Conservation (phyloP, 2,329 filamentous ascomycete species). For the Diplodia scrobiculata region DNA sequence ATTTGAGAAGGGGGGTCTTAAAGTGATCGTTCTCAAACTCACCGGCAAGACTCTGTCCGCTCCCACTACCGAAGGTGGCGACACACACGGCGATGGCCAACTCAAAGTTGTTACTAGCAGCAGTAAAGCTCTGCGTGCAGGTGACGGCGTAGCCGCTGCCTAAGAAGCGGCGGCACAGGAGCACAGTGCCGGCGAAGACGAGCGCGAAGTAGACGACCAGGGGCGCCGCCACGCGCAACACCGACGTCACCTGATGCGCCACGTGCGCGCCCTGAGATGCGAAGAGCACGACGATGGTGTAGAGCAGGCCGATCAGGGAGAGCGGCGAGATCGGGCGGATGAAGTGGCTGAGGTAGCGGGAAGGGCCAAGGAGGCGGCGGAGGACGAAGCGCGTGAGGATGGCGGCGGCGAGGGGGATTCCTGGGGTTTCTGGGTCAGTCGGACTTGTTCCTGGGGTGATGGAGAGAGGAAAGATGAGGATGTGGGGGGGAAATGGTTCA, state of each 20-base stretch:
- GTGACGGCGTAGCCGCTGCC: constrained; percentile 73
- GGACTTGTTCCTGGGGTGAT: constrained; percentile 47
- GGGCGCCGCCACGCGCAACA: constrained; percentile 78
- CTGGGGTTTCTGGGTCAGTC: not conserved
- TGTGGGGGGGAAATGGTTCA: no score
- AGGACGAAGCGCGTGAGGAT: constrained; percentile 71
- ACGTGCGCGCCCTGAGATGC: constrained; percentile 76
- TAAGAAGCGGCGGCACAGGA: constrained; percentile 58
- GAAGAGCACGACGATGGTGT: constrained; percentile 84
- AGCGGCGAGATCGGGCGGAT: constrained; percentile 69
- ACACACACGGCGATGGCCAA: constrained; percentile 86
- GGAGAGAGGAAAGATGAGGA: no score
- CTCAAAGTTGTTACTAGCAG: constrained; percentile 92
- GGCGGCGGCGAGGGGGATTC: constrained; percentile 78
- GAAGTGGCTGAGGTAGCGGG: constrained; percentile 70
- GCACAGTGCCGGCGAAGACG: constrained; percentile 68
- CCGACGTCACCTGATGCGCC: constrained; percentile 79
- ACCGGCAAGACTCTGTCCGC: constrained; percentile 60
- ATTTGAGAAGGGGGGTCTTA: constrained; percentile 53
- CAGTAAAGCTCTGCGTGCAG: constrained; percentile 81
- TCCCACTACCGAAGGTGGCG: constrained; percentile 67
- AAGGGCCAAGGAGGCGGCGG: constrained; percentile 56
- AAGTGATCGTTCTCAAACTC: constrained; percentile 58
- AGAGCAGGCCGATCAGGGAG: constrained; percentile 80
- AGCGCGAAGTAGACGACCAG: constrained; percentile 77